phyloP scores from a whole-genome alignment of 2,329 filamentous ascomycete genomes.

The Cladorrhinum sp. region DNA sequence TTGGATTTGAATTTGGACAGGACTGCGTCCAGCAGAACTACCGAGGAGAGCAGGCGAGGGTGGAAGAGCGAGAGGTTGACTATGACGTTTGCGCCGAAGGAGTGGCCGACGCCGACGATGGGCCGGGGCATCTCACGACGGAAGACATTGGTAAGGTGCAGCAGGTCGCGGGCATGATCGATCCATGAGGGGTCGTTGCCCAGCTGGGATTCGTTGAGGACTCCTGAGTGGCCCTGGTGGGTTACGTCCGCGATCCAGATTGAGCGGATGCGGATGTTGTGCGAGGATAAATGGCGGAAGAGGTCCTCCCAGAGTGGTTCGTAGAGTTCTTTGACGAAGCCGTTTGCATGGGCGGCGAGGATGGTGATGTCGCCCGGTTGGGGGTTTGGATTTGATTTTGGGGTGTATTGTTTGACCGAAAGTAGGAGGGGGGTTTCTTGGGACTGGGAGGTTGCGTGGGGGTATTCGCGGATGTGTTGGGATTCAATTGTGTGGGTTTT shows the following conservation, averaged over 20 bases:
- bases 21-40: conserved; percentile 83
- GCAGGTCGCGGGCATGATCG: conserved; percentile 79
- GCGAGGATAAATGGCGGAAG: conserved; percentile 51
- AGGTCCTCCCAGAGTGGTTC: conserved; percentile 90
- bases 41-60: conserved; percentile 71
- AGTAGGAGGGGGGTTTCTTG: conserved; percentile 74
- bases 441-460: conserved; percentile 65
- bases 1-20: conserved; percentile 53
- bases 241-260: conserved; percentile 93
- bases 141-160: conserved; percentile 82
- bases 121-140: conserved; percentile 76
- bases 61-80: conserved; percentile 71
- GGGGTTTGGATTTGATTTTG: conserved; percentile 65
- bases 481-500: conserved; percentile 62
- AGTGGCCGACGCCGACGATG: conserved; percentile 82
- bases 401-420: conserved; percentile 84
- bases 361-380: conserved; percentile 78
- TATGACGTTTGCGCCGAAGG: conserved; percentile 77
- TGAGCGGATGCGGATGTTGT: conserved; percentile 67
- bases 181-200: conserved; percentile 81
- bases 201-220: conserved; percentile 70
- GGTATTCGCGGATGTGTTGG: conserved; percentile 80
- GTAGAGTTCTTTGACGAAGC: conserved; percentile 93
- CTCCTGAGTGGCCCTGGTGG: conserved; percentile 75
- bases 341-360: conserved; percentile 85